A percentile compares a stretch with the other conserved stretches of the same genome.
Conservation (phyloP, 805 yeast species). For the Grigorovia jiainica region DNA sequence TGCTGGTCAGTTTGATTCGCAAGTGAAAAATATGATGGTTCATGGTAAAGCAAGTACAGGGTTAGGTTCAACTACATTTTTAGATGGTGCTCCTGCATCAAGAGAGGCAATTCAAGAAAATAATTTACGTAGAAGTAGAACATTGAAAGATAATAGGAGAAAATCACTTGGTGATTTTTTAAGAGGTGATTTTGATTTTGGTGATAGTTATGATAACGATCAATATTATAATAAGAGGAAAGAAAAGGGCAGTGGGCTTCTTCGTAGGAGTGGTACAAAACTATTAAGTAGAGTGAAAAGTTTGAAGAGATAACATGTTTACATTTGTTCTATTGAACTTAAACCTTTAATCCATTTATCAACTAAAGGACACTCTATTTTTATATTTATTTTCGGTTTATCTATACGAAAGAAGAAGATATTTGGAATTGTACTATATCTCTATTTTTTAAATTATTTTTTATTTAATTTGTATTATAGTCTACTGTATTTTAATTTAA, state of each 20-base stretch:
- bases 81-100: constrained; percentile 93
- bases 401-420: too few relatives aligned
- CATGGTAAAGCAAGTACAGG: constrained; percentile 86
- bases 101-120: constrained; percentile 32
- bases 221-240: constrained; percentile 23
- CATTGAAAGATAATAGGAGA: constrained; percentile 23
- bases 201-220: constrained; percentile 1
- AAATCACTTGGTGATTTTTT: constrained; percentile 18
- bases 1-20: constrained; percentile 62
- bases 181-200: constrained; percentile 21
- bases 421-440: too few relatives aligned
- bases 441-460: too few relatives aligned
- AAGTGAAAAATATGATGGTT: constrained; percentile 45
- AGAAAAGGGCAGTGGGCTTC: background rate
- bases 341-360: too few relatives aligned
- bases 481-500: too few relatives aligned
- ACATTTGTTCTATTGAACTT: constrained; percentile 5
- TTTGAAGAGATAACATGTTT: constrained; percentile 45
- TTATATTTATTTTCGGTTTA: too few relatives aligned
- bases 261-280: constrained; percentile 36
- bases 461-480: too few relatives aligned
- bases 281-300: constrained; percentile 79
- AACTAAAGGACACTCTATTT: too few relatives aligned
- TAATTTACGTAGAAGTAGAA: constrained; percentile 62
- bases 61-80: constrained; percentile 79